Base-by-base conservation (phyloP, 2,329 filamentous ascomycete genomes). In the Epichloe coenophiala region DNA sequence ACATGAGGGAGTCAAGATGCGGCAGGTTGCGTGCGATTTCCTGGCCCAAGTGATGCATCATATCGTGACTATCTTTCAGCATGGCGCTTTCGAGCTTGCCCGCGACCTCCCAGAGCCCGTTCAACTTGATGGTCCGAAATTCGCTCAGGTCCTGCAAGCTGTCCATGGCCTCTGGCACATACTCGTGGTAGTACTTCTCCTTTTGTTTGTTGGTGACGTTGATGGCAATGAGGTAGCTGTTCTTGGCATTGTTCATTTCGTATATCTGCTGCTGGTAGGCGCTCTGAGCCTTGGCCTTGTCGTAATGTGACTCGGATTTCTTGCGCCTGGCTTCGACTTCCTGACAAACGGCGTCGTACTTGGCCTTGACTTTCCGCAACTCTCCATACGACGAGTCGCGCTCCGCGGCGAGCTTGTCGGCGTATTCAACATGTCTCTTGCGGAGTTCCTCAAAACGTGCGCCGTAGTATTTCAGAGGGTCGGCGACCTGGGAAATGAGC, bases 231-330 rank as follows among this genome's bases (percentile, higher is more conserved):
- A 98, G 72, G 63, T 98, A 98, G n/a, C 86, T 89, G 66, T 98
- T 98, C 74, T 98, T 98, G 65, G 85, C 78, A 64, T 98, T 98
- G 69, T 93, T 87, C 93, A 97, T 97, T 59, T 98, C 93, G 53
- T 83, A 71, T 53, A 94, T 76, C 66, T 97, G 91, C 64, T 95
- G 88, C 61, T 95, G 88, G 68, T 95, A 98, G 38, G 88, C 83
- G 63, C 81, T 84, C 63, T 95, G 87, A 7, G 91, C 89, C 71
- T 96, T 98, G 55, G 80, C 72, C 70, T 95, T 96, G 65, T 97
- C 91, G 62, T 93, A 94, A n/a, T 89, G 82, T 45, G 85, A 85
- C 61, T 98, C 93, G 47, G 86, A 83, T 76, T 98, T 98, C 98
- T 96, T 97, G 61, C 93, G 84, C 66, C 85, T 84, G 58, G 83